Evolutionary conservation across 164 flowering plant genomes (phyloP).

Genomic region (Macadamia integrifolia): DNA sequence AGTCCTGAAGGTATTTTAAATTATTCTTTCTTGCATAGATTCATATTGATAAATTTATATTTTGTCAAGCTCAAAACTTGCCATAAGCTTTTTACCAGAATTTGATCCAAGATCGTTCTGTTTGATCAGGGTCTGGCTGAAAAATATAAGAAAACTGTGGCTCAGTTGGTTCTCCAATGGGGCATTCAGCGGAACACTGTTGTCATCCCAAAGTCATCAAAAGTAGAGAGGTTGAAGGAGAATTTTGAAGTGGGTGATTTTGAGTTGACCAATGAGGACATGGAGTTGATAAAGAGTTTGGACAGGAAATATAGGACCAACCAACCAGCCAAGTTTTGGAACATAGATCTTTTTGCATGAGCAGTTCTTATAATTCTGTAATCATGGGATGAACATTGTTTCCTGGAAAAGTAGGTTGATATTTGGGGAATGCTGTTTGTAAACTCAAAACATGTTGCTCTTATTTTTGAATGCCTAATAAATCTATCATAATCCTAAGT

Average conservation of each 20-base stretch:
- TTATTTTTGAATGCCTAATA: neutral
- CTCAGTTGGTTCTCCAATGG: slow-evolving; percentile 85
- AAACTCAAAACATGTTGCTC: neutral
- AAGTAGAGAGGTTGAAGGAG: slow-evolving; percentile 64
- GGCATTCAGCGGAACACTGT: slow-evolving; percentile 79
- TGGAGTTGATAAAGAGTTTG: slow-evolving; percentile 52
- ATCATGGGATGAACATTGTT: neutral
- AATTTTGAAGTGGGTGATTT: slow-evolving; percentile 74
- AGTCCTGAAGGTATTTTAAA: slow-evolving; percentile 46
- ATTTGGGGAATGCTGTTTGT: neutral
- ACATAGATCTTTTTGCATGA: slow-evolving; percentile 64
- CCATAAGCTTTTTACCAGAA: neutral
- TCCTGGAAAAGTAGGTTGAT: no score
- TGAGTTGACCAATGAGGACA: slow-evolving; percentile 69
- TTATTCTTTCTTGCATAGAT: neutral
- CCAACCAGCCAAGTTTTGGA: slow-evolving; percentile 87
- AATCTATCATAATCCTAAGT: neutral
- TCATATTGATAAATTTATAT: neutral
- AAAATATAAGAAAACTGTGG: slow-evolving; percentile 64
- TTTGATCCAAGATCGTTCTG: neutral
- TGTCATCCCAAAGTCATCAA: slow-evolving; percentile 84
- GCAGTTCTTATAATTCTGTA: neutral
- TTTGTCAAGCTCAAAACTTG: neutral
- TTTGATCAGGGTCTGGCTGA: slow-evolving; percentile 54
- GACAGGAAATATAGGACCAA: slow-evolving; percentile 69